Evolutionary conservation across 2,329 filamentous ascomycete genomes (phyloP).

Genomic region (Madurella fahalii): DNA sequence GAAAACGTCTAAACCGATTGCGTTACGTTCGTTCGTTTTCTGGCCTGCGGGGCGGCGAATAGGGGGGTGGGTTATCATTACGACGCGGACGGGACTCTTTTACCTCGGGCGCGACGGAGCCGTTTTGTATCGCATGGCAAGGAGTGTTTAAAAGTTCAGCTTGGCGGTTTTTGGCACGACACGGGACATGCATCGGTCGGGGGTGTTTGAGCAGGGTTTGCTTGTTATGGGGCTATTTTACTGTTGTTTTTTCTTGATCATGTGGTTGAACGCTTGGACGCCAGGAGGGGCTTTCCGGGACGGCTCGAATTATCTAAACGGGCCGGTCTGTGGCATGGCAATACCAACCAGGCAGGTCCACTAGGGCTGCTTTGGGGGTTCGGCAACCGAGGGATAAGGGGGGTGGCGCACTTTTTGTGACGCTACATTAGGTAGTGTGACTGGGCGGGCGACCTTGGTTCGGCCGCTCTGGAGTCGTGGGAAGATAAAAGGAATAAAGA

Average conservation of each 20-base stretch:
- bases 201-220: constrained; percentile 23
- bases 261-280: neutral
- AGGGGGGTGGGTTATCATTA: constrained; percentile 5
- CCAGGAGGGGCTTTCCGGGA: neutral
- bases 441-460: neutral
- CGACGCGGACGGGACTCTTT: constrained; percentile 1
- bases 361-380: constrained; percentile 8
- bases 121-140: constrained; percentile 13
- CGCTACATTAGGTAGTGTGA: neutral
- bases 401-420: neutral
- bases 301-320: constrained; percentile 1
- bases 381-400: neutral
- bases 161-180: constrained; percentile 15
- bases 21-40: constrained; percentile 2
- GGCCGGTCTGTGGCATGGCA: constrained; percentile 5
- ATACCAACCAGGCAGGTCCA: constrained; percentile 10
- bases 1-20: constrained; percentile 3
- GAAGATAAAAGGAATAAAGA: constrained; percentile 5
- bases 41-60: neutral
- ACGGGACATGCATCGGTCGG: constrained; percentile 27
- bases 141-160: constrained; percentile 2
- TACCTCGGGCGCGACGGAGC: constrained; percentile 2
- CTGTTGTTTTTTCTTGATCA: constrained; percentile 7
- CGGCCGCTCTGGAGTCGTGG: constrained; percentile 4
- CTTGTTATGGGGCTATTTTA: constrained; percentile 8